Base-by-base conservation (phyloP, 1,284 basidiomycete species). In the Ustilago hordei region DNA sequence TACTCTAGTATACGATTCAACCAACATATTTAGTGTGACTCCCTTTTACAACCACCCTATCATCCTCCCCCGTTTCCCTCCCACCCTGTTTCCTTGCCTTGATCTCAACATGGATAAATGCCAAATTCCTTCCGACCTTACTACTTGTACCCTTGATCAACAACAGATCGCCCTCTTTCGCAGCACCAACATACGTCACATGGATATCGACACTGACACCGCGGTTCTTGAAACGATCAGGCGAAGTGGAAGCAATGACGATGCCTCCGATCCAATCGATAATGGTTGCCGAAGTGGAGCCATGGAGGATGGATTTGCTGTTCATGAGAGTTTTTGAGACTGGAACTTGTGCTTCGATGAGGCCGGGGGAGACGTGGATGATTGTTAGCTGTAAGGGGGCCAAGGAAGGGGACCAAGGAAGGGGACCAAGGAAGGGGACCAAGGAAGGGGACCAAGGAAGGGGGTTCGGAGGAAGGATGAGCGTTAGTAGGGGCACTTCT, bases 191-290 rank as follows among this genome's bases (percentile, higher is more conserved):
- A 55, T 81, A 81, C 1, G 68, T 60, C 1, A 67, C 65, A 61
- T 81, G 79, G 39, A 81, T 81, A 65, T 81, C 77, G 52, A 81
- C 73, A 17, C 64, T 69, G 9, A 79, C 78, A 12, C 79, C 78
- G 1, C 79, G 55, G 23, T 78, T 78, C 8, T 32, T 55, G 60
- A 69, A 69, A 12, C 67, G 70, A 8, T 70, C 72, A 1, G 66
- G 59, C 1, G 71, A 67, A 9, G 71, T 67, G 48, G 70, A 66
- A 5, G 78, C 79, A 43, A 81, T 73, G 56, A 79, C 71, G 48
- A 81, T 60, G 48, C 77, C 77, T 34, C 77, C 79, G 45, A 79
- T 67, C 76, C 77, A 79, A 48, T 81, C 79, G 38, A 81, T 60
- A 38, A 81, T 75, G 12, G 79, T 81, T 4, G 79, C 79, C 1